These are phyloP conservation scores for Discostella stelligera DNA, from an alignment of 352 stramenopile species.

Conservation along the genomic window DNA sequence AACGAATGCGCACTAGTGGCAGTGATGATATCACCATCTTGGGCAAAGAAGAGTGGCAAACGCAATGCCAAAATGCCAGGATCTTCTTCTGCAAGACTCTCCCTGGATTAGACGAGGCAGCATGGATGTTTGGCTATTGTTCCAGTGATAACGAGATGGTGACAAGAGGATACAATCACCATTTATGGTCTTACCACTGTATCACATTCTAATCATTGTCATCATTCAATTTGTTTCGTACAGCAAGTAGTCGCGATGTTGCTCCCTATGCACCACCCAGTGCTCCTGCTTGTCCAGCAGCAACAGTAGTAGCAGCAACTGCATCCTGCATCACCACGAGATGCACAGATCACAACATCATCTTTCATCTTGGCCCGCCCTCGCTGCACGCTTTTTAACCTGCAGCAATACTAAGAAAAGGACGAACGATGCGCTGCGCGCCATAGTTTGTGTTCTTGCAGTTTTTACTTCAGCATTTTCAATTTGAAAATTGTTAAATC, in stretches of 20 bases:
- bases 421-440: too few species aligned
- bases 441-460: too few species aligned
- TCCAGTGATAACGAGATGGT: too few species aligned
- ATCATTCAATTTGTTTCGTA: not conserved
- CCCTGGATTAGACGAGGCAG: slow-evolving; percentile 65
- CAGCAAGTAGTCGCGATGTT: too few species aligned
- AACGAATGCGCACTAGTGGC: slow-evolving; percentile 9
- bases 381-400: slow-evolving; percentile 63
- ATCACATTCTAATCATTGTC: not conserved
- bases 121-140: slow-evolving; percentile 60
- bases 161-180: too few species aligned
- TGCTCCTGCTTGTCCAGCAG: too few species aligned
- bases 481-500: too few species aligned
- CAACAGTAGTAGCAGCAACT: not conserved
- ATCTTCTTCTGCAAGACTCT: slow-evolving; percentile 29
- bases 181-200: too few species aligned
- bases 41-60: slow-evolving; percentile 20
- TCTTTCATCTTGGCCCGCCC: slow-evolving; percentile 61
- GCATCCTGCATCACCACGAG: not conserved
- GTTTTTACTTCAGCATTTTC: too few species aligned
- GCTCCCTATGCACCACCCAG: too few species aligned
- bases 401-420: too few species aligned
- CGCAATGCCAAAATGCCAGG: slow-evolving; percentile 13
- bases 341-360: not conserved
- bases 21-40: not conserved